Base-by-base conservation (phyloP, 805 yeast species). In the Diddensiella caesifluorescens region DNA sequence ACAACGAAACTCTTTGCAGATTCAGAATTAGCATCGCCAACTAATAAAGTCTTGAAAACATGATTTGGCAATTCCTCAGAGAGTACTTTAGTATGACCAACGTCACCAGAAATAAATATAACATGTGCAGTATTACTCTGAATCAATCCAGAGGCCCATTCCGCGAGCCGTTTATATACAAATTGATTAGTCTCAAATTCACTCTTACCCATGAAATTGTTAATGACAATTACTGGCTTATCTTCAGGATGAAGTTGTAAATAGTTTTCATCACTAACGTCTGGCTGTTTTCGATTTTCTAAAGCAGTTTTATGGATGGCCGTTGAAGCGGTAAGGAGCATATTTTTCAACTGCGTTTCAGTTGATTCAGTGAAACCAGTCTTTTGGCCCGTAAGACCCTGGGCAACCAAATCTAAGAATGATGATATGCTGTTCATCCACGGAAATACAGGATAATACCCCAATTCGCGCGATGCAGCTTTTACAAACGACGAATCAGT, bases 371-470 rank as follows among this genome's bases (percentile, higher is more conserved):
- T 77, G 36, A 89, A 67, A 1, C 96, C 96, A 2, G 95, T 83
- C 57, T 88, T 89, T 59, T 88, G 97, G 1, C 97, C 98, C 0
- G 95, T 87, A 31, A 90, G 60, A 44, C 97, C 90, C 57, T 87
- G 95, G 15, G 84, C 83, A 41, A 80, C 86, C 54, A 92, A 69
- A 63, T 92, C 98, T 35, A 86, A 65, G 45, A 88, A 79, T 44
- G 79, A 76, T 0, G 95, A 77, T 9, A 89, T 65, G 2, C 83
- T 75, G 59, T 86, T 86, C 46, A 89, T 65, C 95, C 97, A 90
- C 18, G 96, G 84, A 60, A 92, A 92, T 4, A 86, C 80, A 0
- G 98, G 98, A 68, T 76, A 86, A 61, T 92, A 92, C 0, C 98
- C 98, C 20, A 88, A 56, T 59, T 85, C 86, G 20, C 65, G 66